Evolutionary conservation across 1,284 basidiomycete species (phyloP).

Genomic region (Golubevia sp.): DNA sequence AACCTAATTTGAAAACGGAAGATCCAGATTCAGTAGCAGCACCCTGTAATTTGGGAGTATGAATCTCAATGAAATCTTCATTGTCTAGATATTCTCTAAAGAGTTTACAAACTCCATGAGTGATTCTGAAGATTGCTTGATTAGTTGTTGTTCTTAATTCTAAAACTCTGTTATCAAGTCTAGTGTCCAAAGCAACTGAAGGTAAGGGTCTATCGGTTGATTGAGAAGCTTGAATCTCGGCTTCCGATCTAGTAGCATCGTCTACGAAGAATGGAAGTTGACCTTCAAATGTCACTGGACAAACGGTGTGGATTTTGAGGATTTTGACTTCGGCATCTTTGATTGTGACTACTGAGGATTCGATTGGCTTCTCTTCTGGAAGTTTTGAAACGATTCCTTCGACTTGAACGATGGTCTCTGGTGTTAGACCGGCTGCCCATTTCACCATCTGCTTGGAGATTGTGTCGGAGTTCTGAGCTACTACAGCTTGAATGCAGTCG

Average conservation of each 20-base stretch:
- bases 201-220: constrained; percentile 54
- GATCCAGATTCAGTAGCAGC: constrained; percentile 96
- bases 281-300: constrained; percentile 41
- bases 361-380: constrained; percentile 43
- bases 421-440: constrained; percentile 49
- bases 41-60: constrained; percentile 95
- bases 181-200: constrained; percentile 70
- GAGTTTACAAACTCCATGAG: constrained; percentile 82
- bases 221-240: constrained; percentile 56
- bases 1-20: constrained; percentile 95
- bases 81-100: constrained; percentile 84
- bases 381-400: constrained; percentile 53
- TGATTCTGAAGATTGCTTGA: constrained; percentile 92
- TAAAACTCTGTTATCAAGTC: constrained; percentile 91
- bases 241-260: constrained; percentile 55
- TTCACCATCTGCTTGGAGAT: constrained; percentile 60
- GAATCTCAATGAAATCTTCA: constrained; percentile 87
- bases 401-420: constrained; percentile 54
- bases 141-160: constrained; percentile 94
- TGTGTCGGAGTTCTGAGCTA: constrained; percentile 55
- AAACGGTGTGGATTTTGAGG: constrained; percentile 45
- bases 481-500: constrained; percentile 54
- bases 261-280: constrained; percentile 58
- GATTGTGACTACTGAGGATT: constrained; percentile 53
- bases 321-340: constrained; percentile 61